Evolutionary conservation across 1,139 yeast genomes (phyloP).

Genomic region (Chernovozyma aurita): DNA sequence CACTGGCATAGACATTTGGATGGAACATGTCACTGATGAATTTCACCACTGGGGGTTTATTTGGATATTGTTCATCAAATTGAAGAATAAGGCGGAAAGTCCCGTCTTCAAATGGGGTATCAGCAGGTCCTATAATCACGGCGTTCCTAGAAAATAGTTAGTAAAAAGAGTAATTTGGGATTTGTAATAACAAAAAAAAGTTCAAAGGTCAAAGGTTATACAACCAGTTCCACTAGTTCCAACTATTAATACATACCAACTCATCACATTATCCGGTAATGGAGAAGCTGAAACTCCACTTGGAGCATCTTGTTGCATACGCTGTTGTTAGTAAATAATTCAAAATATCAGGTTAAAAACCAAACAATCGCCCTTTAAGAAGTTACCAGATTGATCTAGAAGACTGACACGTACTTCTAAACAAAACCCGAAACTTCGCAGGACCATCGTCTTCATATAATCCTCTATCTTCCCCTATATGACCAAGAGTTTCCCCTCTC

Average conservation of each 20-base stretch:
- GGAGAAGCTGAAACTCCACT: constrained; percentile 98
- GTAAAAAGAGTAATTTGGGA: background rate
- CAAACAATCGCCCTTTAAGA: background rate
- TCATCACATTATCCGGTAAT: constrained; percentile 93
- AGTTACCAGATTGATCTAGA: background rate
- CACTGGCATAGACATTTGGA: constrained; percentile 93
- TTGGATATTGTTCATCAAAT: constrained; percentile 96
- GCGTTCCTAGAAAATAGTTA: constrained; percentile 58
- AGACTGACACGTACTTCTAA: background rate
- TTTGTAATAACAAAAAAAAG: too few relatives aligned
- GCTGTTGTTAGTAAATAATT: constrained; percentile 31
- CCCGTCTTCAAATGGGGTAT: constrained; percentile 97
- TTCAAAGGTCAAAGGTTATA: too few relatives aligned
- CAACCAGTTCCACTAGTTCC: too few relatives aligned
- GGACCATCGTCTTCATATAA: too few relatives aligned
- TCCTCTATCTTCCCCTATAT: too few relatives aligned
- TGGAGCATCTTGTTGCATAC: constrained; percentile 98
- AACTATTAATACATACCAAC: constrained; percentile 51
- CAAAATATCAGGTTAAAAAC: too few relatives aligned
- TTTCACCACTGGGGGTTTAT: constrained; percentile 91
- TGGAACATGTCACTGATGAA: constrained; percentile 95
- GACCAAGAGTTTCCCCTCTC: too few relatives aligned
- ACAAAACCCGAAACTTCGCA: too few relatives aligned
- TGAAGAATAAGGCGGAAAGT: constrained; percentile 83
- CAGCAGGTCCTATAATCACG: constrained; percentile 95